Evolutionary conservation across 2,329 filamentous ascomycete species (phyloP).

Genomic region (Gnomoniopsis smithogilvyi): DNA sequence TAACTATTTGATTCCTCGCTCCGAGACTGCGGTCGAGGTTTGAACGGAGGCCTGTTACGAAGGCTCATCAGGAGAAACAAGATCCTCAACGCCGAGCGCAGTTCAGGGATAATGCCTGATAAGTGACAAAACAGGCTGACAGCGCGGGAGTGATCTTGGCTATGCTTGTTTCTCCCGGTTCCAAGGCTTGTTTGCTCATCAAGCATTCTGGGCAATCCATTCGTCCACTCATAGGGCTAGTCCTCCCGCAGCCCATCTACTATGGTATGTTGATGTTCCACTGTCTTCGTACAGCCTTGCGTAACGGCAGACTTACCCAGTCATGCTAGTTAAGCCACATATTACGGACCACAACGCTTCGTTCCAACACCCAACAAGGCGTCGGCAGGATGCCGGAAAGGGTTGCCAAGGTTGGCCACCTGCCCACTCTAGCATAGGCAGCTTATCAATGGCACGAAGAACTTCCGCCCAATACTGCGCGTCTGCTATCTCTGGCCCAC

Average conservation of each 20-base stretch:
- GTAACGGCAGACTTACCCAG: neutral
- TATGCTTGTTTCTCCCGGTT: neutral
- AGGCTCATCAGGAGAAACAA: neutral
- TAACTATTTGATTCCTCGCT: too few species aligned
- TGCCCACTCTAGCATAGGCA: neutral
- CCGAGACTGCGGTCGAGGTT: too few species aligned
- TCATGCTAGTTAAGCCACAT: neutral
- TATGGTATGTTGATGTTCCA: neutral
- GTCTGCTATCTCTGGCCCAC: neutral
- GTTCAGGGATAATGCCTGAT: neutral
- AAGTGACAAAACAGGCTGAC: conserved; percentile 3
- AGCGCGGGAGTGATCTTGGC: neutral
- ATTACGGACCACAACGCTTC: neutral
- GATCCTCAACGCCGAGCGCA: neutral
- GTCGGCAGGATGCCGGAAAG: neutral
- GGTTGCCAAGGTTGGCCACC: neutral
- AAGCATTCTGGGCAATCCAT: neutral
- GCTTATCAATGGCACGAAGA: neutral
- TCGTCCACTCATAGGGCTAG: neutral
- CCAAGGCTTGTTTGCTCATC: neutral
- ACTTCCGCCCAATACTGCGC: neutral
- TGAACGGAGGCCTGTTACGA: neutral
- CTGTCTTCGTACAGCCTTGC: neutral
- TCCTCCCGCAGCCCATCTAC: too few species aligned
- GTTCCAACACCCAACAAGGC: neutral